phyloP scores from a whole-genome alignment of 2,329 filamentous ascomycete genomes.

The Chalaropsis thielavioides region DNA sequence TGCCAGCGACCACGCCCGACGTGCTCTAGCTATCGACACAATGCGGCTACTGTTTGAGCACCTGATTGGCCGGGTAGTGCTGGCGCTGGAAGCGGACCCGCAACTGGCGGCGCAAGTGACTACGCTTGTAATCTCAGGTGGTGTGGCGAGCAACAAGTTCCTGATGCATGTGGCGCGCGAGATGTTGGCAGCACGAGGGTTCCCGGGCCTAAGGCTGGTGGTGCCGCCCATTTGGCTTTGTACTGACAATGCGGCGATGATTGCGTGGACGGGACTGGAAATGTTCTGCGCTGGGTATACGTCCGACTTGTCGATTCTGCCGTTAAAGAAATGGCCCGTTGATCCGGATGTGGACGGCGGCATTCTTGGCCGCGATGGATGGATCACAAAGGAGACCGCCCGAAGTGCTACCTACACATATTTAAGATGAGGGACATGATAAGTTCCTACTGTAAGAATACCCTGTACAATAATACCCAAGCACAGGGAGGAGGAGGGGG shows the following conservation, averaged over 20 bases:
- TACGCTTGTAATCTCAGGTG: slow-evolving; percentile 72
- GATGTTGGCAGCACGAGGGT: slow-evolving; percentile 52
- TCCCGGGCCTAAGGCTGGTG: slow-evolving; percentile 43
- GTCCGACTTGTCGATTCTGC: slow-evolving; percentile 44
- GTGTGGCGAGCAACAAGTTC: slow-evolving; percentile 76
- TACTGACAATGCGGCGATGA: slow-evolving; percentile 96
- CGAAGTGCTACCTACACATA: neutral
- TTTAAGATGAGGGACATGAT: neutral
- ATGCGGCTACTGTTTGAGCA: slow-evolving; percentile 84
- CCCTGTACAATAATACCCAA: slow-evolving; percentile 15
- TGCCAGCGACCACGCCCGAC: slow-evolving; percentile 36
- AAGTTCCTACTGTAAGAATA: slow-evolving; percentile 18
- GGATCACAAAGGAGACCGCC: slow-evolving; percentile 24
- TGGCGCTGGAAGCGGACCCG: slow-evolving; percentile 28
- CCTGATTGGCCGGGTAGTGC: slow-evolving; percentile 56
- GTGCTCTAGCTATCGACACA: slow-evolving; percentile 52
- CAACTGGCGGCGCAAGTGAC: slow-evolving; percentile 27
- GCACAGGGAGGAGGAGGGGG: no score
- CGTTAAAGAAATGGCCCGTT: slow-evolving; percentile 59
- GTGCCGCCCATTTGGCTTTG: slow-evolving; percentile 68
- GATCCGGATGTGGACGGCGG: slow-evolving; percentile 48
- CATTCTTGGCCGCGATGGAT: slow-evolving; percentile 45
- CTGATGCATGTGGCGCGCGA: slow-evolving; percentile 50
- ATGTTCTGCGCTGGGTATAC: slow-evolving; percentile 73
- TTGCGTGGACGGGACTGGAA: slow-evolving; percentile 83